Conservation (phyloP, 2,329 filamentous ascomycete species). For the Colletotrichum filicis region DNA sequence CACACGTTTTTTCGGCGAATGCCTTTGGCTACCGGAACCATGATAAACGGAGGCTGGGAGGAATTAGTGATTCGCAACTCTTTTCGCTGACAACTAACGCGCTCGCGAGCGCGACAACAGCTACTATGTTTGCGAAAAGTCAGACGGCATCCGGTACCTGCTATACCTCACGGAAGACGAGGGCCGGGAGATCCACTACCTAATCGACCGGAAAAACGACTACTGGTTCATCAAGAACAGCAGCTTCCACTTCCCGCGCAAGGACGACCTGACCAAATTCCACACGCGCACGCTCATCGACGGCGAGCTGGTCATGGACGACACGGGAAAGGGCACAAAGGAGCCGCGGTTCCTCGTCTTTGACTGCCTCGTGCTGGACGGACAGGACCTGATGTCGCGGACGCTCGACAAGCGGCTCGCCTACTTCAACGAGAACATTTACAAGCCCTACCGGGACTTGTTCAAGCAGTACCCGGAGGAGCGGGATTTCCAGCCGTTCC, state of each 20-base stretch:
- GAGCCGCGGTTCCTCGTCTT: conserved; percentile 91
- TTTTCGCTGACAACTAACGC: conserved; percentile 15
- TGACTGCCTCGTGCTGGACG: conserved; percentile 87
- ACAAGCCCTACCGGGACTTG: conserved; percentile 74
- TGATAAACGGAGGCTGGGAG: not conserved
- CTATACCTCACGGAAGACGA: conserved; percentile 84
- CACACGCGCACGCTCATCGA: conserved; percentile 88
- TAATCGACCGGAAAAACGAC: conserved; percentile 98
- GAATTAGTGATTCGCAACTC: not conserved
- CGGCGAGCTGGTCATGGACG: conserved; percentile 91
- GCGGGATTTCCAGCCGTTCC: conserved; percentile 77
- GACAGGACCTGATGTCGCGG: conserved; percentile 78
- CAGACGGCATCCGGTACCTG: conserved; percentile 95
- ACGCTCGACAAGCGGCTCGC: conserved; percentile 90
- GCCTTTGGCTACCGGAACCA: not conserved
- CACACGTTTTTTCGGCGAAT: too few relatives aligned
- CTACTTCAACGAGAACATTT: conserved; percentile 83
- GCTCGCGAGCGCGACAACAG: conserved; percentile 48
- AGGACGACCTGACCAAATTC: conserved; percentile 72
- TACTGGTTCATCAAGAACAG: conserved; percentile 84
- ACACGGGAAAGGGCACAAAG: conserved; percentile 71
- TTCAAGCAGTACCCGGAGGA: conserved; percentile 76
- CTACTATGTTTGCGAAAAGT: conserved; percentile 99
- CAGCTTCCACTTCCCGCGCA: conserved; percentile 83
- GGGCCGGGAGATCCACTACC: conserved; percentile 79